These are phyloP conservation scores for Xylariaceae sp. DNA, from an alignment of 2,329 filamentous ascomycete genomes.

Conservation along the genomic window DNA sequence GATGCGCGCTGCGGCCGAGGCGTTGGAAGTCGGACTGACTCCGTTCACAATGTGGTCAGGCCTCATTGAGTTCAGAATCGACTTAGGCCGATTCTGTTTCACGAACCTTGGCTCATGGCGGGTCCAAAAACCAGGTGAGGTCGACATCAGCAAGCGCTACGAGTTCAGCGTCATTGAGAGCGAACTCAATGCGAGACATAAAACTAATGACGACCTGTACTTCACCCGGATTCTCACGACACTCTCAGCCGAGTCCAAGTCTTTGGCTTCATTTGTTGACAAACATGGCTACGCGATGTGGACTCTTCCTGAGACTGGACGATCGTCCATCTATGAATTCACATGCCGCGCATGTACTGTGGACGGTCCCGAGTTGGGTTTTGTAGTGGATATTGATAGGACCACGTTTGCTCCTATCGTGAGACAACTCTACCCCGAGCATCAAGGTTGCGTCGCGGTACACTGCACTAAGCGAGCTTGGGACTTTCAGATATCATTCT, in stretches of 20 bases:
- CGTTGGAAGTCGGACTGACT: background rate
- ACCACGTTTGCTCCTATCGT: constrained; percentile 19
- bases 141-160: constrained; percentile 12
- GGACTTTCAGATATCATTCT: constrained; percentile 28
- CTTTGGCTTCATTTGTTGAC: constrained; percentile 17
- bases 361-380: constrained; percentile 2
- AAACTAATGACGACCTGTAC: background rate
- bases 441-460: constrained; percentile 20
- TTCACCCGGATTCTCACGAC: constrained; percentile 14
- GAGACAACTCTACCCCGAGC: constrained; percentile 7
- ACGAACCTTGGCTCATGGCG: constrained; percentile 7
- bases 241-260: constrained; percentile 24
- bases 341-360: constrained; percentile 12
- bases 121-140: constrained; percentile 1
- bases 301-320: constrained; percentile 3
- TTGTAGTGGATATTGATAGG: constrained; percentile 28
- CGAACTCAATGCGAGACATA: constrained; percentile 12
- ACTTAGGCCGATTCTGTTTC: constrained; percentile 16
- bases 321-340: constrained; percentile 26
- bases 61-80: constrained; percentile 12
- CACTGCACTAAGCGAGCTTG: constrained; percentile 28
- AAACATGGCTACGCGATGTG: constrained; percentile 16
- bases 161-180: background rate
- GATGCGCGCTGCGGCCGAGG: too few species aligned
- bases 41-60: constrained; percentile 15